Conservation (phyloP, 1,284 basidiomycete genomes). For the Cryptococcus sp. region DNA sequence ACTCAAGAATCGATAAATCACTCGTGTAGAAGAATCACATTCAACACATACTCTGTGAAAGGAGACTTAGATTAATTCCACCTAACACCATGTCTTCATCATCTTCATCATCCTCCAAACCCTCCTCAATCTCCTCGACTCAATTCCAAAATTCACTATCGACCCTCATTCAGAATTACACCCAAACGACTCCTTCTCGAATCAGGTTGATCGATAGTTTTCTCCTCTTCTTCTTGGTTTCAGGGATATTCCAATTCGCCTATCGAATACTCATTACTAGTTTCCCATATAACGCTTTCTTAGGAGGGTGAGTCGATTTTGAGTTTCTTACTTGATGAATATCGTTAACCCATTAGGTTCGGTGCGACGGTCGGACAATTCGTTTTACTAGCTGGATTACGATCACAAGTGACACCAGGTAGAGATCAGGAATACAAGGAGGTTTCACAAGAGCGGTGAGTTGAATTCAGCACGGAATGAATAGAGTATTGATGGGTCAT, state of each 20-base stretch:
- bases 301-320: constrained; percentile 70
- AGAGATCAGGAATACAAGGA: constrained; percentile 65
- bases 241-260: constrained; percentile 82
- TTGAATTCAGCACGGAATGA: constrained; percentile 6
- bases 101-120: not conserved
- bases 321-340: not conserved
- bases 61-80: not conserved
- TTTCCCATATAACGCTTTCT: constrained; percentile 96
- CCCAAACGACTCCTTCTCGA: constrained; percentile 67
- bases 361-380: constrained; percentile 93
- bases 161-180: constrained; percentile 72
- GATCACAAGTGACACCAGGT: constrained; percentile 81
- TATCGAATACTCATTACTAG: constrained; percentile 89
- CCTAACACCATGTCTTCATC: not conserved
- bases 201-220: constrained; percentile 93
- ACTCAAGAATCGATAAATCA: too few species aligned
- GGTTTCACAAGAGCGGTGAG: constrained; percentile 89
- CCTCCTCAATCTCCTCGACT: not conserved
- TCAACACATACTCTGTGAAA: too few species aligned
- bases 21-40: too few species aligned
- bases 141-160: constrained; percentile 50
- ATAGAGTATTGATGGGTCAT: not conserved
- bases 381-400: constrained; percentile 84
- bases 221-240: constrained; percentile 85
- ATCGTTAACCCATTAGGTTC: constrained; percentile 59